These are phyloP conservation scores for Hyphopichia khmerensis DNA, from an alignment of 1,139 yeast species.

Conservation along the genomic window DNA sequence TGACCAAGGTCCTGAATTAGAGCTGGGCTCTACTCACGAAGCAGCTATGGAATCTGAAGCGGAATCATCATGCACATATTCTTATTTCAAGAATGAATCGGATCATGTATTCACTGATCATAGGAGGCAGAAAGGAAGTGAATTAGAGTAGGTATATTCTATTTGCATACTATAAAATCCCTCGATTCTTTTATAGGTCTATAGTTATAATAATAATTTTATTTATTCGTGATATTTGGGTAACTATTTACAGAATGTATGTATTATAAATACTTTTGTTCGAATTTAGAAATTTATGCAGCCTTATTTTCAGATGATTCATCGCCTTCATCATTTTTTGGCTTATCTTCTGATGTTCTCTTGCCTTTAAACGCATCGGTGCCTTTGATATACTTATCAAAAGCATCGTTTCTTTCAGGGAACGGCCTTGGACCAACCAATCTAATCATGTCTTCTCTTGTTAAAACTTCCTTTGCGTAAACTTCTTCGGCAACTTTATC, in stretches of 20 bases:
- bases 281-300: background rate
- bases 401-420: conserved; percentile 88
- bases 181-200: too few species aligned
- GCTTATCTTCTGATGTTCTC: conserved; percentile 9
- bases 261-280: background rate
- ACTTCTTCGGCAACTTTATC: conserved; percentile 85
- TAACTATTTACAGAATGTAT: background rate
- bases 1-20: background rate
- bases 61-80: too few species aligned
- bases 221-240: background rate
- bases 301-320: background rate
- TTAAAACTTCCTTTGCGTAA: conserved; percentile 77
- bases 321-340: background rate
- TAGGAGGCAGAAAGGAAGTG: background rate
- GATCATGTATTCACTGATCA: background rate
- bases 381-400: conserved; percentile 72
- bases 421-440: conserved; percentile 87
- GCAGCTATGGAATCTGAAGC: too few species aligned
- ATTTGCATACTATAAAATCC: too few species aligned
- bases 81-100: conserved; percentile 13
- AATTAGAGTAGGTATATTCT: too few species aligned
- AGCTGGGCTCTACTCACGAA: too few species aligned
- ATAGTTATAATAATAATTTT: too few species aligned
- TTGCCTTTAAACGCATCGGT: conserved; percentile 38
- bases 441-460: conserved; percentile 88